Percentiles rank a stretch among this genome's conserved stretches.
These are phyloP conservation scores for Tuber melanosporum DNA, from an alignment of 495 filamentous ascomycete genomes.

Conservation along the genomic window DNA sequence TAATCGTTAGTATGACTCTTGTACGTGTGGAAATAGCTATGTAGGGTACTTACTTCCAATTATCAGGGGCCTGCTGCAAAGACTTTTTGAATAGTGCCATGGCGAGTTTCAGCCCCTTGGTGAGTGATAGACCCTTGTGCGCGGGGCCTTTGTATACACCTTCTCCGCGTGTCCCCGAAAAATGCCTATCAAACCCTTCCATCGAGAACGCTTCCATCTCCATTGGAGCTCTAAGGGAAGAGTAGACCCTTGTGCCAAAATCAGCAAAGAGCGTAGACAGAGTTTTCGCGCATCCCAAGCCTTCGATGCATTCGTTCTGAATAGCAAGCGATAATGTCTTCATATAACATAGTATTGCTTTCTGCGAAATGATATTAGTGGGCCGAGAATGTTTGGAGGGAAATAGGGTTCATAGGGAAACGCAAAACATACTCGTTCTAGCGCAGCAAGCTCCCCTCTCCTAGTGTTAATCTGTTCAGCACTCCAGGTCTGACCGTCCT, in stretches of 20 bases:
- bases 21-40: slow-evolving; percentile 16
- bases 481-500: slow-evolving; percentile 89
- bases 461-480: slow-evolving; percentile 92
- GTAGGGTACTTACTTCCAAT: slow-evolving; percentile 65
- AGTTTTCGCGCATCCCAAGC: slow-evolving; percentile 54
- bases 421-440: slow-evolving; percentile 53
- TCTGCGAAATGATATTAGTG: slow-evolving; percentile 17
- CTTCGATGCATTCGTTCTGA: slow-evolving; percentile 52
- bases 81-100: slow-evolving; percentile 71
- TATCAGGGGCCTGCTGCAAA: slow-evolving; percentile 61
- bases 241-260: slow-evolving; percentile 83
- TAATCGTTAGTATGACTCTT: slow-evolving; percentile 21
- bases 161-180: slow-evolving; percentile 58
- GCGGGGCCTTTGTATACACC: slow-evolving; percentile 69
- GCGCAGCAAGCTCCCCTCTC: slow-evolving; percentile 61
- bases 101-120: slow-evolving; percentile 81
- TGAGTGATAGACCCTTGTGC: slow-evolving; percentile 65
- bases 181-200: slow-evolving; percentile 67
- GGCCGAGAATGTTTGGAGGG: not conserved
- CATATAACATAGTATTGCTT: slow-evolving; percentile 85
- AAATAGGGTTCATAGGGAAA: not conserved
- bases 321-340: slow-evolving; percentile 76
- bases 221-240: slow-evolving; percentile 83
- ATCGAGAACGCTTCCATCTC: slow-evolving; percentile 78
- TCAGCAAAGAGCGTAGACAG: slow-evolving; percentile 80